Conservation (phyloP, 305 asterid genomes). For the Rubia peregrina region DNA sequence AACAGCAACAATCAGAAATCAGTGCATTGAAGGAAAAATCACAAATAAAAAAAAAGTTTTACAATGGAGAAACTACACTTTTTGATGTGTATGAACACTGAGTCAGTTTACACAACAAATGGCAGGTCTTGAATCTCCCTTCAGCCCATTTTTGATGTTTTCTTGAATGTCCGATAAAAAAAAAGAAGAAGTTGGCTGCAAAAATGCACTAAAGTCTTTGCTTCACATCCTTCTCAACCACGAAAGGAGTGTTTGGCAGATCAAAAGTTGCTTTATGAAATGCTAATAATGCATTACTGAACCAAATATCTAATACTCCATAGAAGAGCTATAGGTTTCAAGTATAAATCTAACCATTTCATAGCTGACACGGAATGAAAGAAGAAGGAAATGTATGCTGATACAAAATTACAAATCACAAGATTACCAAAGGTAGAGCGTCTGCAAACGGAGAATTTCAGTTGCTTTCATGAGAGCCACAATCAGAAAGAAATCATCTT, state of each 20-base stretch:
- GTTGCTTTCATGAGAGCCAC: not conserved
- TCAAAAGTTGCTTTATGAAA: slow-evolving; percentile 70
- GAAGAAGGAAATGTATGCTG: not conserved
- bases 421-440: not conserved
- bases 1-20: no score
- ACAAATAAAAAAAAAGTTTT: no score
- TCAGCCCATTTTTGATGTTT: no score
- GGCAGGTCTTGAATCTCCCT: no score
- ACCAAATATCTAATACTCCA: slow-evolving; percentile 13
- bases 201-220: no score
- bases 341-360: not conserved
- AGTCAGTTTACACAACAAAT: no score
- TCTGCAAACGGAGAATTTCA: not conserved
- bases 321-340: slow-evolving; percentile 6
- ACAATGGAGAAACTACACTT: no score
- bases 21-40: no score
- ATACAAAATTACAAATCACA: not conserved
- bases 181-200: no score
- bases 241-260: slow-evolving; percentile 62
- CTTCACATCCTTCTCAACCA: slow-evolving; percentile 19
- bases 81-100: no score
- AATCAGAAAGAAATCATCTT: not conserved
- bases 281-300: slow-evolving; percentile 78
- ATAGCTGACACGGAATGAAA: not conserved
- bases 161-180: no score